Conservation (phyloP, 495 filamentous ascomycete species). For the Aspergillus sparsus region DNA sequence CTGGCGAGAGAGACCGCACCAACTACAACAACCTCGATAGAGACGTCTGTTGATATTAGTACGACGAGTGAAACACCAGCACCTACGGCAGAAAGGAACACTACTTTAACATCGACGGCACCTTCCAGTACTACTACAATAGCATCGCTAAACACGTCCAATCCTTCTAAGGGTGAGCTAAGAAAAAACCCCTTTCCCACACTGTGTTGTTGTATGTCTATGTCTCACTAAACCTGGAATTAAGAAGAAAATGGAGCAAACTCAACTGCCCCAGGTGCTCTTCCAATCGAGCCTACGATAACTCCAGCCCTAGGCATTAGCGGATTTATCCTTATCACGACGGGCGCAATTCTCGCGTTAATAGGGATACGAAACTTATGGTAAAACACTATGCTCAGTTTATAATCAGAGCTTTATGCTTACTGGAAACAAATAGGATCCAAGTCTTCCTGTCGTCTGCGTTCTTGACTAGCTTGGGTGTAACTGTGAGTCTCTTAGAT, state of each 20-base stretch:
- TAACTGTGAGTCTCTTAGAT: slow-evolving; percentile 53
- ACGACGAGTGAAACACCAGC: slow-evolving; percentile 15
- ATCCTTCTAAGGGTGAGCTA: slow-evolving; percentile 21
- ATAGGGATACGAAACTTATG: slow-evolving; percentile 84
- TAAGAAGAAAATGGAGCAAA: slow-evolving; percentile 23
- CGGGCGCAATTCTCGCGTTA: slow-evolving; percentile 67
- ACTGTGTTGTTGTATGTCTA: slow-evolving; percentile 16
- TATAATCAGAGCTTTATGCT: not conserved
- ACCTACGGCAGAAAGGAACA: slow-evolving; percentile 24
- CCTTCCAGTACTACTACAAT: slow-evolving; percentile 21
- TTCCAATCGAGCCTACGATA: slow-evolving; percentile 73
- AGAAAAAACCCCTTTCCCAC: not conserved
- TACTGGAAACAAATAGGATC: slow-evolving; percentile 43
- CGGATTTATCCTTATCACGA: slow-evolving; percentile 71
- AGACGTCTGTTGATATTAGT: slow-evolving; percentile 11
- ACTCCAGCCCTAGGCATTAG: slow-evolving; percentile 80
- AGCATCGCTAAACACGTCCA: slow-evolving; percentile 24
- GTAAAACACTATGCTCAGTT: slow-evolving; percentile 33
- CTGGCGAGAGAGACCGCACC: slow-evolving; percentile 19
- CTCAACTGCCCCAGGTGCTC: slow-evolving; percentile 31
- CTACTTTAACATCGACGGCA: slow-evolving; percentile 18
- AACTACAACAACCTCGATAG: slow-evolving; percentile 10
- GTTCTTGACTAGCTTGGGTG: slow-evolving; percentile 69
- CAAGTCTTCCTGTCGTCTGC: slow-evolving; percentile 81
- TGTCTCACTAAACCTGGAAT: slow-evolving; percentile 3